These are phyloP conservation scores for Pseudogymnoascus destructans DNA, from an alignment of 2,329 filamentous ascomycete genomes.

Conservation along the genomic window DNA sequence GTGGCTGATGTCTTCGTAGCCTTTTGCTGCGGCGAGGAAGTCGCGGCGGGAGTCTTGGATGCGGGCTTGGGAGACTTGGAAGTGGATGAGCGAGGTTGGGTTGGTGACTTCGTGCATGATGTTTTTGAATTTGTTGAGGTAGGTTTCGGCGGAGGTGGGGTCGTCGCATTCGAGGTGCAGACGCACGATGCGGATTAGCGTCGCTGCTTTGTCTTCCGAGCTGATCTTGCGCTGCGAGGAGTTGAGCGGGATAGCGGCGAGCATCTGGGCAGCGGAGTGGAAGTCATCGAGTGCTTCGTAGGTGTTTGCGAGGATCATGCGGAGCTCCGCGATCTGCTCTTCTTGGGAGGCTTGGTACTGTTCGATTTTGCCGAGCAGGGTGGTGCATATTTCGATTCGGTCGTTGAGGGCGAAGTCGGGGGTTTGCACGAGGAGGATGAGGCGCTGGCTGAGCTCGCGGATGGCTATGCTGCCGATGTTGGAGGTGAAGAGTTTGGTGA, in stretches of 20 bases:
- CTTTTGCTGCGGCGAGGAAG: conserved; percentile 76
- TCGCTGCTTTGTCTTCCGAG: conserved; percentile 65
- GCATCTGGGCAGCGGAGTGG: conserved; percentile 57
- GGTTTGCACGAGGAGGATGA: conserved; percentile 48
- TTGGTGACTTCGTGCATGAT: conserved; percentile 69
- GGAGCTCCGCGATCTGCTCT: conserved; percentile 69
- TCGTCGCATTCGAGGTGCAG: conserved; percentile 93
- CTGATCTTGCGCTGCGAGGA: conserved; percentile 73
- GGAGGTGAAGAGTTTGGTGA: conserved; percentile 24
- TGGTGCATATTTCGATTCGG: conserved; percentile 64
- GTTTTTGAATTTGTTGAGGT: conserved; percentile 91
- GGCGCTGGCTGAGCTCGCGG: conserved; percentile 30
- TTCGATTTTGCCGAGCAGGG: conserved; percentile 49
- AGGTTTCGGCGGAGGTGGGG: conserved; percentile 68
- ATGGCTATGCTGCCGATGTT: conserved; percentile 25
- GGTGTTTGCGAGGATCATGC: conserved; percentile 69
- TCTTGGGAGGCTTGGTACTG: conserved; percentile 51
- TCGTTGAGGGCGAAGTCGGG: conserved; percentile 46
- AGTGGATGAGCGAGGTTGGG: conserved; percentile 64
- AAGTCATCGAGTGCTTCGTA: conserved; percentile 77
- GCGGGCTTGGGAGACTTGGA: conserved; percentile 80
- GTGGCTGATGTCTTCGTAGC: conserved; percentile 80
- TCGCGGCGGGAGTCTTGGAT: conserved; percentile 83
- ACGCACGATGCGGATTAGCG: conserved; percentile 90
- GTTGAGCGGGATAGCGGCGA: conserved; percentile 80